A percentile compares a stretch with the other conserved stretches of the same genome.
Evolutionary conservation across 2,329 filamentous ascomycete species (phyloP).

Genomic region (Claviceps quebecensis): DNA sequence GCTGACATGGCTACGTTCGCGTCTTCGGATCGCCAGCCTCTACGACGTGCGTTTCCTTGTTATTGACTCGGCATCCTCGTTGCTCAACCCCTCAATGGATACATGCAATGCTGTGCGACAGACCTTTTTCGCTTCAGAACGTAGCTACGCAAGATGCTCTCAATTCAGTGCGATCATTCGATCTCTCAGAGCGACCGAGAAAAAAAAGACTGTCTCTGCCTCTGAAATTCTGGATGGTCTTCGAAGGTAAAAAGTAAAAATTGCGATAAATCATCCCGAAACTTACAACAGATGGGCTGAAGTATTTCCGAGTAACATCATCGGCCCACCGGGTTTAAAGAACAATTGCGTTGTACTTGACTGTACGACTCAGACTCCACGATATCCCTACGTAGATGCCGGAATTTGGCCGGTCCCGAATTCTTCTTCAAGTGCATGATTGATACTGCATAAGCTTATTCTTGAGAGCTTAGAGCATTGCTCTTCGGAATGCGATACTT

Average conservation of each 20-base stretch:
- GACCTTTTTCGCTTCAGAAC: conserved; percentile 26
- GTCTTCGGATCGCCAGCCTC: conserved; percentile 33
- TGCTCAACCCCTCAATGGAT: conserved; percentile 31
- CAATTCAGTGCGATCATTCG: conserved; percentile 38
- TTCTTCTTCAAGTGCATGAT: conserved; percentile 1
- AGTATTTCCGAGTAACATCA: conserved; percentile 4
- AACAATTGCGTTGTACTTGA: conserved; percentile 10
- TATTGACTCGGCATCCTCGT: conserved; percentile 37
- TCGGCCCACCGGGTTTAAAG: conserved; percentile 21
- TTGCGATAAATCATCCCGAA: conserved; percentile 11
- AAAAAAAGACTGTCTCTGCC: conserved; percentile 20
- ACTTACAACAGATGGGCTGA: not conserved
- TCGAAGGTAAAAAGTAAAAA: conserved; percentile 6
- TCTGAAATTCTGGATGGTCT: conserved; percentile 22
- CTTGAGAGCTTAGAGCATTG: too few relatives aligned
- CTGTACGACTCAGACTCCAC: conserved; percentile 23
- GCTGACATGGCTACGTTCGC: conserved; percentile 33
- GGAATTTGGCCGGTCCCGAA: conserved; percentile 21
- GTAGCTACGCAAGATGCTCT: conserved; percentile 39
- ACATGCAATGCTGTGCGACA: conserved; percentile 35
- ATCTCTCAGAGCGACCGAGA: conserved; percentile 34
- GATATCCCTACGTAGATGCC: conserved; percentile 29
- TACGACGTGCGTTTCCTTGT: conserved; percentile 33
- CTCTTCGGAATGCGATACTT: too few relatives aligned
- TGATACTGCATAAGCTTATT: not conserved